A percentile compares a stretch with the other conserved stretches of the same genome.
Conservation (phyloP, 192 early-diverging fungal genomes). For the Jimgerdemannia lactiflua region DNA sequence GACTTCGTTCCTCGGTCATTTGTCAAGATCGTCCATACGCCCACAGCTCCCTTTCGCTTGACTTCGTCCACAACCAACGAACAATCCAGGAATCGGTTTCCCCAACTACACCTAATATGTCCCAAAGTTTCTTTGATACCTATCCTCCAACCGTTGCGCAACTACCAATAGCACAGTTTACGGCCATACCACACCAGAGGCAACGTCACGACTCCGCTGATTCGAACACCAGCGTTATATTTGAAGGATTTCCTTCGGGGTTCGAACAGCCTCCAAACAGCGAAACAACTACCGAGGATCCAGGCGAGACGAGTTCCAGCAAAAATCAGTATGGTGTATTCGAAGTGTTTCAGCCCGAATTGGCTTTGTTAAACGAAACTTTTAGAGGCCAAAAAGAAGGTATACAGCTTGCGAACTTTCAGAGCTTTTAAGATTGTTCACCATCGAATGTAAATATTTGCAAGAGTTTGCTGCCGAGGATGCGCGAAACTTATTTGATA, state of each 20-base stretch:
- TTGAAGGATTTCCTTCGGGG: background rate
- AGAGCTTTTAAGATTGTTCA: no score
- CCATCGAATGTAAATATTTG: no score
- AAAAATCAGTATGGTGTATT: slow-evolving; percentile 1
- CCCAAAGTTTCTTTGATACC: background rate
- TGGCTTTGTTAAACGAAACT: slow-evolving; percentile 16
- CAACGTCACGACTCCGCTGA: background rate
- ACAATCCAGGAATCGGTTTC: no score
- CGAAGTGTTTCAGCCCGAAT: slow-evolving; percentile 20
- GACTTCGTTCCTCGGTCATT: no score
- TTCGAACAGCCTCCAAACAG: background rate
- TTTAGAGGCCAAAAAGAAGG: slow-evolving; percentile 5
- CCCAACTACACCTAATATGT: background rate
- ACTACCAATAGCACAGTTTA: background rate
- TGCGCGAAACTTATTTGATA: background rate
- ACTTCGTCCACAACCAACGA: no score
- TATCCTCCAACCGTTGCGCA: background rate
- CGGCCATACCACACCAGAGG: background rate
- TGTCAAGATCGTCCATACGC: no score
- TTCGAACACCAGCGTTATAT: background rate
- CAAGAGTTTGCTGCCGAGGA: no score
- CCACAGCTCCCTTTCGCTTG: no score
- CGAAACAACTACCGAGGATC: background rate
- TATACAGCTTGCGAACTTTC: background rate
- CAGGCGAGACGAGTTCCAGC: background rate